Evolutionary conservation across 2,329 filamentous ascomycete species (phyloP).

Genomic region (Periglandula ipomoeae): DNA sequence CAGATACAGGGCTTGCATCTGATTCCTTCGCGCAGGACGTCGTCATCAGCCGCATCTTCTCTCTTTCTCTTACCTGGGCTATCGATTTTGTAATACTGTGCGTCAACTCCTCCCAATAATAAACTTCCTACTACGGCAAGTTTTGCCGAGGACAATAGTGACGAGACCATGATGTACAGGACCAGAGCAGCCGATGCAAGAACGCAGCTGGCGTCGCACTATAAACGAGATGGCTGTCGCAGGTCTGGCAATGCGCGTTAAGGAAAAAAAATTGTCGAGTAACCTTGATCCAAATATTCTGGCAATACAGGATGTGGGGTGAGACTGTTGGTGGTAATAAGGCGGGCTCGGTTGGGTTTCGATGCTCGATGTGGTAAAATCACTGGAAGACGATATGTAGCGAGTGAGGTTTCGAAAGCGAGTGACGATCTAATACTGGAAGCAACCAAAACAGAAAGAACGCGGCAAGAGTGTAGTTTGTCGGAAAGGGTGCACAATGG

Average conservation of each 20-base stretch:
- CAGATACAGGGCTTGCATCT: too few relatives aligned
- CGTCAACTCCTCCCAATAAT: conserved; percentile 10
- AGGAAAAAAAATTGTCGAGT: background rate
- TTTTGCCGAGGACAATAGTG: background rate
- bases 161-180: conserved; percentile 3
- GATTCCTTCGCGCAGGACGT: too few relatives aligned
- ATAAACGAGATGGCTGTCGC: background rate
- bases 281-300: background rate
- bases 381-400: too few relatives aligned
- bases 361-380: too few relatives aligned
- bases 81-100: conserved; percentile 22
- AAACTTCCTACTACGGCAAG: conserved; percentile 4
- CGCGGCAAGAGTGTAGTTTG: too few relatives aligned
- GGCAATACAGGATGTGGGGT: background rate
- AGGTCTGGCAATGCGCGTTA: background rate
- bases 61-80: conserved; percentile 20
- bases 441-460: too few relatives aligned
- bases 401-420: background rate
- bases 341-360: too few relatives aligned
- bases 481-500: too few relatives aligned
- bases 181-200: background rate
- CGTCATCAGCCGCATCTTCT: too few relatives aligned
- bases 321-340: background rate
- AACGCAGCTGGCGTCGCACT: background rate
- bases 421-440: too few relatives aligned